These are phyloP conservation scores for Gentiana dahurica DNA, from an alignment of 257 asterid genomes.

Conservation along the genomic window DNA sequence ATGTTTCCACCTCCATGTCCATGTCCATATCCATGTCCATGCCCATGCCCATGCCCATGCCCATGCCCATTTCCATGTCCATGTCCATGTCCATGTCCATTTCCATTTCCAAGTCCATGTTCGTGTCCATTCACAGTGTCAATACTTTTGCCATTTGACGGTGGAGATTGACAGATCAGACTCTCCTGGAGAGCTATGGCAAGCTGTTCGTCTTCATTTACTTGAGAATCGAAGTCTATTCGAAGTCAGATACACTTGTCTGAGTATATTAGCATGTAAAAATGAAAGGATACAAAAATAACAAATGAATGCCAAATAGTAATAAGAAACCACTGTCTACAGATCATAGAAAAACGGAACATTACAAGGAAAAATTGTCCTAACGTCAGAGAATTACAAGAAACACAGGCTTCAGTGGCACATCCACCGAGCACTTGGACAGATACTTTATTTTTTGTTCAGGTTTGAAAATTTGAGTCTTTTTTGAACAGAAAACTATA, in stretches of 20 bases:
- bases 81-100: too few species aligned
- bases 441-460: too few species aligned
- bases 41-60: slow-evolving; percentile 11
- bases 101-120: too few species aligned
- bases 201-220: slow-evolving; percentile 65
- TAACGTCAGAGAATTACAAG: too few species aligned
- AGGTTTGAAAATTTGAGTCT: too few species aligned
- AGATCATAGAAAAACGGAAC: too few species aligned
- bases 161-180: slow-evolving; percentile 48
- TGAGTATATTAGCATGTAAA: neutral
- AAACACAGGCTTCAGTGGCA: too few species aligned
- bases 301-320: too few species aligned
- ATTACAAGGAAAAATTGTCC: too few species aligned
- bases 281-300: too few species aligned
- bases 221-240: slow-evolving; percentile 44
- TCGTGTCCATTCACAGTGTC: slow-evolving; percentile 8
- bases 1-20: slow-evolving; percentile 26
- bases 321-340: too few species aligned
- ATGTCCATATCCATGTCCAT: neutral
- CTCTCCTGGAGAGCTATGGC: slow-evolving; percentile 79
- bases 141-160: slow-evolving; percentile 32
- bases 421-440: too few species aligned
- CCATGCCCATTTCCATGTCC: slow-evolving; percentile 9
- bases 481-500: neutral
- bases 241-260: slow-evolving; percentile 7